phyloP scores from a whole-genome alignment of 2,329 filamentous ascomycete species.

The Dactylellina cionopaga region DNA sequence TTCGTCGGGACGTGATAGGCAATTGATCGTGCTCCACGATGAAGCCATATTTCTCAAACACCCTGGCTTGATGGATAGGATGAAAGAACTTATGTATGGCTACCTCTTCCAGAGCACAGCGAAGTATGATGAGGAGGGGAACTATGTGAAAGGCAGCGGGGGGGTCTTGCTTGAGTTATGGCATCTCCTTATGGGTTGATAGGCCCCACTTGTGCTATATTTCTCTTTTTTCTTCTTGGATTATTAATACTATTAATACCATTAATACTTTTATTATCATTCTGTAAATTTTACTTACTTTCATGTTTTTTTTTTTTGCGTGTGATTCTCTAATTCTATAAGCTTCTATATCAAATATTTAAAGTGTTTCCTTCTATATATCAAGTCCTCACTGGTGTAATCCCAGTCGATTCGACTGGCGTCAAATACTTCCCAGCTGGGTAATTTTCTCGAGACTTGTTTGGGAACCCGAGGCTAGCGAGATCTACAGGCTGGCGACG shows the following conservation, averaged over 20 bases:
- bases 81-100: slow-evolving; percentile 39
- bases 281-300: not conserved
- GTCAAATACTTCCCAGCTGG: slow-evolving; percentile 41
- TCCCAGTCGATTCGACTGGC: too few relatives aligned
- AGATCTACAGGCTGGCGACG: slow-evolving; percentile 29
- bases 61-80: slow-evolving; percentile 28
- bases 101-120: slow-evolving; percentile 48
- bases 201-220: not conserved
- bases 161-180: slow-evolving; percentile 37
- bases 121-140: slow-evolving; percentile 43
- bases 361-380: too few relatives aligned
- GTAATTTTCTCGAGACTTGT: slow-evolving; percentile 35
- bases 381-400: too few relatives aligned
- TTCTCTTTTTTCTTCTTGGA: not conserved
- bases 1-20: slow-evolving; percentile 23
- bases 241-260: not conserved
- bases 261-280: not conserved
- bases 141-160: slow-evolving; percentile 46
- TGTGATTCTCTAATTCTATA: too few relatives aligned
- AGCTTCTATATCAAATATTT: too few relatives aligned
- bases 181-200: slow-evolving; percentile 36
- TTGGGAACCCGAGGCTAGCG: slow-evolving; percentile 4
- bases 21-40: slow-evolving; percentile 42
- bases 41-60: slow-evolving; percentile 49
- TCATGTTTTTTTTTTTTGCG: not conserved